phyloP scores from a whole-genome alignment of 129 eudicot species.

The Calendula officinalis region DNA sequence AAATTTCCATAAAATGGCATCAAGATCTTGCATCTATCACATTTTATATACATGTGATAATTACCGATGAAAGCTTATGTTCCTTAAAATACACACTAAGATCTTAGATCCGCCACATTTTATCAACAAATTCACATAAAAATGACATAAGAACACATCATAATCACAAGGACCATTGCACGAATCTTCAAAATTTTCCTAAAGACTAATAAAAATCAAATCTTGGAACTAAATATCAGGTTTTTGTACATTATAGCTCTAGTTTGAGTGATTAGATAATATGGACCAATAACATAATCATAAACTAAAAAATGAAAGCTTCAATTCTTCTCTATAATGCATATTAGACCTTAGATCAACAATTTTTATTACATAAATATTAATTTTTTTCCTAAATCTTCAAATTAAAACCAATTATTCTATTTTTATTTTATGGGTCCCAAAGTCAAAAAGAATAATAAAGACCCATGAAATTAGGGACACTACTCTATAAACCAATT shows the following conservation, averaged over 20 bases:
- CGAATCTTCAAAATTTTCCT: slow-evolving; percentile 21
- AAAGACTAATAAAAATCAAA: not conserved
- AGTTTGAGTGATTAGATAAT: not conserved
- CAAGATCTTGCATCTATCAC: slow-evolving; percentile 13
- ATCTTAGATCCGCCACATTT: slow-evolving; percentile 12
- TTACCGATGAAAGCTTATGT: not conserved
- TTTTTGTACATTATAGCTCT: not conserved
- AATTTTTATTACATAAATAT: not conserved
- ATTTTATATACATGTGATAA: not conserved
- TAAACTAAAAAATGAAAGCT: not conserved
- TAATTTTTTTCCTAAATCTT: not conserved
- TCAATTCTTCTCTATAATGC: not conserved
- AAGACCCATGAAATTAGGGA: slow-evolving; percentile 15
- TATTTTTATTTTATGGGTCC: slow-evolving; percentile 5
- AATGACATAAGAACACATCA: slow-evolving; percentile 29
- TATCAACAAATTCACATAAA: slow-evolving; percentile 30
- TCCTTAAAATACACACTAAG: not conserved
- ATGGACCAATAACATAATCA: not conserved
- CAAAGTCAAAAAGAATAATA: not conserved
- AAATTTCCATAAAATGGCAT: not conserved
- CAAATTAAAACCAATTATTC: not conserved
- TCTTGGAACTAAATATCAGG: not conserved
- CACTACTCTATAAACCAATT: not conserved
- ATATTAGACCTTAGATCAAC: slow-evolving; percentile 9
- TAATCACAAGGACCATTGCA: slow-evolving; percentile 31